Base-by-base conservation (phyloP, 1,139 yeast species). In the Pneumocystis murina region DNA sequence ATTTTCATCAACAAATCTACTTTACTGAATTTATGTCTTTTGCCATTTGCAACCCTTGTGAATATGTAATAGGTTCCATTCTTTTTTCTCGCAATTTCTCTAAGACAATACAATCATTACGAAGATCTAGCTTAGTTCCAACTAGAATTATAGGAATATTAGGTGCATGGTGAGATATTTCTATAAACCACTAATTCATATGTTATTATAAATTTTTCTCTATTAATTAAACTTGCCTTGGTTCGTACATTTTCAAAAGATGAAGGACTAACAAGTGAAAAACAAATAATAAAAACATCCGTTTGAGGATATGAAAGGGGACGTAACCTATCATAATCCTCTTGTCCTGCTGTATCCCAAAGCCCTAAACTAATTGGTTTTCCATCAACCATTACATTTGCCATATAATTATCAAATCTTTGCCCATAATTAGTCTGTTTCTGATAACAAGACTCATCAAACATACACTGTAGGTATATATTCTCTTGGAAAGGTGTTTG, bases 311-410 rank as follows among this genome's bases (percentile, higher is more conserved):
- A 90, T 24, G 95, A 86, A 68, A 90, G 78, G 4, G 97, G 97
- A 75, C 97, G 81, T 72, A 90, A 79, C 68, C 96, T 80, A 74
- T 90, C 96, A 74, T 90, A 90, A 74, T 90, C 97, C 71, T 87
- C 87, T 75, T 90, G 97, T 38, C 97, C 97, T 8, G 97, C 97
- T n/a, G 97, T 90, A 80, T 90, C 97, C 96, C 96, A 90, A 63
- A 90, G 79, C 33, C 95, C 95, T 62, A 90, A 78, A 55, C 65
- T 68, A 54, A 87, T 85, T 63, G 86, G 86, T 70, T 85, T 89
- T 59, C 87, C 87, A 70, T 86, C 92, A 55, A 85, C 86, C 82
- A 87, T 83, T 43, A 90, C 91, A 61, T 87, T 86, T 24, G 96
- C 94, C 3, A 95, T 83, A 73, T 89, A 89, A 75, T 89, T 88